phyloP scores from a whole-genome alignment of 2,329 filamentous ascomycete genomes.

The Phialocephala subalpina region DNA sequence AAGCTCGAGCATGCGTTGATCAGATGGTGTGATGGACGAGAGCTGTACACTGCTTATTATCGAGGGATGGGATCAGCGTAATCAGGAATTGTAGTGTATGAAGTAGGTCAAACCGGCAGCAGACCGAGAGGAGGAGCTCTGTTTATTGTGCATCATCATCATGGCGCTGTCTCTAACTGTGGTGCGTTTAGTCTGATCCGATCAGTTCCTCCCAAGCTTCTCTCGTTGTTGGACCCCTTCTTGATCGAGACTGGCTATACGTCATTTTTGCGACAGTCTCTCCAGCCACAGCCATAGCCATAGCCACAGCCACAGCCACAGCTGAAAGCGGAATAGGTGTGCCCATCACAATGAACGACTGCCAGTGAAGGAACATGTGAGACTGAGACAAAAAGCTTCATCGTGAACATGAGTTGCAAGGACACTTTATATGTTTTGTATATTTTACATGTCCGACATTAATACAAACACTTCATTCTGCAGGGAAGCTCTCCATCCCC shows the following conservation, averaged over 20 bases:
- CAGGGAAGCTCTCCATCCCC: constrained; percentile 3
- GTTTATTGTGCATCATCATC: neutral
- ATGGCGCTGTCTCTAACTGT: neutral
- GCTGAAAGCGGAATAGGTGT: neutral
- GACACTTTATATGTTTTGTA: neutral
- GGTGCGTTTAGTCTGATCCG: neutral
- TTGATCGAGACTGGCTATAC: no score
- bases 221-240: neutral
- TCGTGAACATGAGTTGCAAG: neutral
- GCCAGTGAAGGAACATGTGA: neutral
- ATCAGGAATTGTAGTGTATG: neutral
- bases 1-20: constrained; percentile 13
- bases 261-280: no score
- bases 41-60: constrained; percentile 1
- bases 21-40: constrained; percentile 10
- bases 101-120: neutral
- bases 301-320: neutral
- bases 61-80: neutral
- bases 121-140: neutral
- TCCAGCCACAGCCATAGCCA: no score
- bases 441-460: neutral
- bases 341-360: neutral
- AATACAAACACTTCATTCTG: neutral
- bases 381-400: neutral
- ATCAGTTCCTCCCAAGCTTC: neutral